Conservation (phyloP, 2,329 filamentous ascomycete genomes). For the Hypoxylon sp. region DNA sequence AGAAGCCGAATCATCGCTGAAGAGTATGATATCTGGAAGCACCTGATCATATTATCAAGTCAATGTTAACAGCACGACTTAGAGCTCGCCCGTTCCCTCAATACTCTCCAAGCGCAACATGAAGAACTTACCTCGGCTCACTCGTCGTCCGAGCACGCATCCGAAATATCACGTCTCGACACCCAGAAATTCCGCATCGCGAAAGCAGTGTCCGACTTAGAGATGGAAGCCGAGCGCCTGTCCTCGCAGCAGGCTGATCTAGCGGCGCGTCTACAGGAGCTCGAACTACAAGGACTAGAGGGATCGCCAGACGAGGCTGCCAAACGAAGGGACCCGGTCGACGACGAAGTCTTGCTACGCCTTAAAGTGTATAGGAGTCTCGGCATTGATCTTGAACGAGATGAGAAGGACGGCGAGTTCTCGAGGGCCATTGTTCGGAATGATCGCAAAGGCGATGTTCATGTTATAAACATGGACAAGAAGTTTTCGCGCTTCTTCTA, state of each 20-base stretch:
- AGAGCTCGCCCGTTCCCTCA: slow-evolving; percentile 79
- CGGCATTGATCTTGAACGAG: slow-evolving; percentile 87
- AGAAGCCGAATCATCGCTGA: slow-evolving; percentile 75
- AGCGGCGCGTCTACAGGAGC: slow-evolving; percentile 78
- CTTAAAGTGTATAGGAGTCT: slow-evolving; percentile 92
- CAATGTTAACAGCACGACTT: slow-evolving; percentile 46
- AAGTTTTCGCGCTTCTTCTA: slow-evolving; percentile 94
- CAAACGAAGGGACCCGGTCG: slow-evolving; percentile 60
- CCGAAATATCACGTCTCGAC: slow-evolving; percentile 86
- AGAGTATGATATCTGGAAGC: slow-evolving; percentile 58
- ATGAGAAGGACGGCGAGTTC: slow-evolving; percentile 81
- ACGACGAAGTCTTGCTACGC: slow-evolving; percentile 77
- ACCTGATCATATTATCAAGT: slow-evolving; percentile 45
- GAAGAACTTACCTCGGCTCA: slow-evolving; percentile 80
- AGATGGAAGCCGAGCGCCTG: slow-evolving; percentile 95
- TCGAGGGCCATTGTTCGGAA: slow-evolving; percentile 88
- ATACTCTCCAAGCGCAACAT: slow-evolving; percentile 80
- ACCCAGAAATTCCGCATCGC: slow-evolving; percentile 94
- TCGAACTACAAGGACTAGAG: slow-evolving; percentile 90
- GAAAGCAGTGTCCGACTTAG: slow-evolving; percentile 89
- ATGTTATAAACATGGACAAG: slow-evolving; percentile 93
- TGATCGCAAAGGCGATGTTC: slow-evolving; percentile 87
- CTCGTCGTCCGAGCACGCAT: slow-evolving; percentile 83
- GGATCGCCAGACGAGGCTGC: slow-evolving; percentile 61
- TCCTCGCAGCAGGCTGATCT: slow-evolving; percentile 82